Conservation (phyloP, 2,329 filamentous ascomycete genomes). For the Arthrobotrys pseudoclavata region DNA sequence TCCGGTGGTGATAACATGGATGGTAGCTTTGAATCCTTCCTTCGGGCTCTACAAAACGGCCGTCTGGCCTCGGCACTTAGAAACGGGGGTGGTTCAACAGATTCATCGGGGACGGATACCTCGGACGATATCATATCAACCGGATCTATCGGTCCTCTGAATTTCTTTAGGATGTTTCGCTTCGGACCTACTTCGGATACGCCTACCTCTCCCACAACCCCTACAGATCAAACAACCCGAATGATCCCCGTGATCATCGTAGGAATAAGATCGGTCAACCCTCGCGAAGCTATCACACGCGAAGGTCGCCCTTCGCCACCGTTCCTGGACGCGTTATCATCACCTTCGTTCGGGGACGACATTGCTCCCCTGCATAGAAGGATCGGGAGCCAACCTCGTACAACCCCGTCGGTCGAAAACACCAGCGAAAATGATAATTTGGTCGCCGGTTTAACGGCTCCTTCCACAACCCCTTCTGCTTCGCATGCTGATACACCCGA, state of each 20-base stretch:
- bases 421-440: background rate
- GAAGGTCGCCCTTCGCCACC: constrained; percentile 68
- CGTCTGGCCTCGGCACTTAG: constrained; percentile 63
- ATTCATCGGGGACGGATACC: constrained; percentile 58
- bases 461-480: background rate
- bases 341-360: constrained; percentile 28
- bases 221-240: constrained; percentile 67
- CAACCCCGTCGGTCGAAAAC: constrained; percentile 14
- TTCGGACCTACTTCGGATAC: constrained; percentile 72
- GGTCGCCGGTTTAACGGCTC: background rate
- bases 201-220: constrained; percentile 60
- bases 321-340: constrained; percentile 67
- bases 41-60: constrained; percentile 63
- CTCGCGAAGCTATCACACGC: constrained; percentile 68
- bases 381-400: background rate
- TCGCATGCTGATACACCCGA: constrained; percentile 4
- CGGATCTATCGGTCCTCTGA: constrained; percentile 72
- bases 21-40: constrained; percentile 64
- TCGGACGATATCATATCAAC: constrained; percentile 63
- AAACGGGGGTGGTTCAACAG: constrained; percentile 61
- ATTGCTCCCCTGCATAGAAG: constrained; percentile 2
- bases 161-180: constrained; percentile 78
- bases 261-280: constrained; percentile 76
- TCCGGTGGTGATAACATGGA: constrained; percentile 63
- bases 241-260: constrained; percentile 79